A percentile compares a stretch with the other conserved stretches of the same genome.
phyloP scores from a whole-genome alignment of 169 alveolate genomes.

The Miamiensis avidus region DNA sequence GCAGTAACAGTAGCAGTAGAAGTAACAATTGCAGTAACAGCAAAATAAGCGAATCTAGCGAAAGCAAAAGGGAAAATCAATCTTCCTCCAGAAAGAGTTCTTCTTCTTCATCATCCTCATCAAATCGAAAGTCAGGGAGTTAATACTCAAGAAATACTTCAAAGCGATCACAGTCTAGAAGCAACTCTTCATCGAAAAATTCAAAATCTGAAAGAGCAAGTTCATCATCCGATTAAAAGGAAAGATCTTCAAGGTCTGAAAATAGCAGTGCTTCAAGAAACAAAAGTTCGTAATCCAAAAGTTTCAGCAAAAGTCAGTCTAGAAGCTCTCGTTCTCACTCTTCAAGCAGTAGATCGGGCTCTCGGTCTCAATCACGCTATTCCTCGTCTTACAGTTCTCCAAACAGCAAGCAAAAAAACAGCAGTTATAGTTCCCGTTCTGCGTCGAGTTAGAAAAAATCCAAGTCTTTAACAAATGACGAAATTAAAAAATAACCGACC shows the following conservation, averaged over 20 bases:
- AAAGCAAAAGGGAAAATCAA: background rate
- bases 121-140: background rate
- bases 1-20: background rate
- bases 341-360: no score
- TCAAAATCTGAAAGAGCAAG: background rate
- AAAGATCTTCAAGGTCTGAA: no score
- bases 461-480: background rate
- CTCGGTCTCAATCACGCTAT: no score
- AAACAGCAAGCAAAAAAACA: background rate
- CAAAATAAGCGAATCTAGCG: no score
- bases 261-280: no score
- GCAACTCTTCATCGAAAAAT: background rate
- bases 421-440: background rate
- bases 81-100: background rate
- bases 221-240: no score
- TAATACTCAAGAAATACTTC: background rate
- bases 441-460: background rate
- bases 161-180: background rate
- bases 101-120: background rate
- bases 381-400: background rate
- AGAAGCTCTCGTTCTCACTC: no score
- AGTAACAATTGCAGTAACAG: background rate
- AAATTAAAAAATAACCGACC: background rate
- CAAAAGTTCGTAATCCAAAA: no score
- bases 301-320: no score